Evolutionary conservation across 106 monocot species (phyloP), one percentile per base, ranked within the genome.

Genomic region (Allium fistulosum): DNA sequence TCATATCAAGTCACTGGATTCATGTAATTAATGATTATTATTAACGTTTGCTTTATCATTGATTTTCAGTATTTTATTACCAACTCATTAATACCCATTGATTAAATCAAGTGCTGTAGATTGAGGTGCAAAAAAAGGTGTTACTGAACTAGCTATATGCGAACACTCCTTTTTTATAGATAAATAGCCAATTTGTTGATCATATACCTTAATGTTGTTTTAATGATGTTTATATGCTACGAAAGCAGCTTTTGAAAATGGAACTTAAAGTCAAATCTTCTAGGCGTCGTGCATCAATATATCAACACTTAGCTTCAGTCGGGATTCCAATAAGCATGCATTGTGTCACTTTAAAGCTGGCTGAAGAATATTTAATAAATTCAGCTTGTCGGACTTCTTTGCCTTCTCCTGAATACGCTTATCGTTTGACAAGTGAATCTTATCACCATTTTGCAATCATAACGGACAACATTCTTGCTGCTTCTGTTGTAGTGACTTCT

Each of bases 221-320:
- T 37, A 37, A 64, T 64, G 4, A 8, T 16, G 10, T 1, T 52
- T 27, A 47, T 5, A 47, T n/a, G 12, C 37, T 26, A 28, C 13
- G 46, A 26, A 60, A 66, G 51, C 90, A 90, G 90, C 77, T 90
- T 22, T 59, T 90, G 51, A 85, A 90, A 66, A 85, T 90, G 90
- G 85, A 90, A 51, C 77, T 71, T 59, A 85, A 80, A 60, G 75
- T 83, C 8, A 70, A 74, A 10, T 76, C 60, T 9, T 74, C 90
- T 4, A 77, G 70, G 60, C 65, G 72, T 52, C 78, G 63, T 18
- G 74, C 78, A 55, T 76, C 71, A 13, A 62, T 75, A 61, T 81
- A 81, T 59, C 73, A 52, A 45, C 76, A 79, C 53, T 63, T 88
- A 57, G 88, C 81, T 12, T 84, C 88, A 49, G 53, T 76, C 56